These are phyloP conservation scores for Oehlia diaphana DNA, from an alignment of 192 early-diverging fungal genomes.

Conservation along the genomic window DNA sequence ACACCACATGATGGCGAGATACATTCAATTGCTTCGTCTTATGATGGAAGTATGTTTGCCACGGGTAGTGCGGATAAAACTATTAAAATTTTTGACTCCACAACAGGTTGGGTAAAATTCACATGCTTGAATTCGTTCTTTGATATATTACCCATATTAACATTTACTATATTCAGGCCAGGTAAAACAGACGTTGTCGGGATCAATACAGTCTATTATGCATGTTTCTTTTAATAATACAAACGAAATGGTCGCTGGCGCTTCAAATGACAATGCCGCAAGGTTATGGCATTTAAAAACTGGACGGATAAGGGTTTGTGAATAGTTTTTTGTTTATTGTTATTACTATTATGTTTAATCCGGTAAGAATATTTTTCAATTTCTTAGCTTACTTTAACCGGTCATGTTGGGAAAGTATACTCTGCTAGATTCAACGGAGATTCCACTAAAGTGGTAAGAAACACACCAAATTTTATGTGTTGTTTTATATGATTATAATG, in stretches of 20 bases:
- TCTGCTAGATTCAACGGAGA: conserved; percentile 82
- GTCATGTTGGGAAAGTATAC: conserved; percentile 93
- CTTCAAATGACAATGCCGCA: conserved; percentile 89
- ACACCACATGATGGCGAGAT: conserved; percentile 76
- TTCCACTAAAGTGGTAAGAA: conserved; percentile 69
- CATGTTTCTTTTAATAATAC: conserved; percentile 73
- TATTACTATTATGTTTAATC: too few species aligned
- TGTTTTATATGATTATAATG: neutral
- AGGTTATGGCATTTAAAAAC: conserved; percentile 85
- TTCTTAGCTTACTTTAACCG: conserved; percentile 84
- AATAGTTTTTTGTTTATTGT: neutral
- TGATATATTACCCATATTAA: neutral
- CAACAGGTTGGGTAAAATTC: conserved; percentile 55
- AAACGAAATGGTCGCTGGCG: conserved; percentile 71
- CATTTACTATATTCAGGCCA: neutral
- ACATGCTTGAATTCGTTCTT: neutral
- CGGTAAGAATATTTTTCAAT: neutral
- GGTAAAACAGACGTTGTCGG: conserved; percentile 60
- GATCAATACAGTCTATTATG: conserved; percentile 84
- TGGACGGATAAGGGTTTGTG: conserved; percentile 63
- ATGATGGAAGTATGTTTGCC: conserved; percentile 68
- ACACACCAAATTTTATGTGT: neutral
- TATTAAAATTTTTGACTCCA: conserved; percentile 75
- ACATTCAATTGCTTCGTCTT: conserved; percentile 74
- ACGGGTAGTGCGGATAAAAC: conserved; percentile 82